phyloP scores from a whole-genome alignment of 2,329 filamentous ascomycete species.

The Xenosphaeropsis pyriputrescens region DNA sequence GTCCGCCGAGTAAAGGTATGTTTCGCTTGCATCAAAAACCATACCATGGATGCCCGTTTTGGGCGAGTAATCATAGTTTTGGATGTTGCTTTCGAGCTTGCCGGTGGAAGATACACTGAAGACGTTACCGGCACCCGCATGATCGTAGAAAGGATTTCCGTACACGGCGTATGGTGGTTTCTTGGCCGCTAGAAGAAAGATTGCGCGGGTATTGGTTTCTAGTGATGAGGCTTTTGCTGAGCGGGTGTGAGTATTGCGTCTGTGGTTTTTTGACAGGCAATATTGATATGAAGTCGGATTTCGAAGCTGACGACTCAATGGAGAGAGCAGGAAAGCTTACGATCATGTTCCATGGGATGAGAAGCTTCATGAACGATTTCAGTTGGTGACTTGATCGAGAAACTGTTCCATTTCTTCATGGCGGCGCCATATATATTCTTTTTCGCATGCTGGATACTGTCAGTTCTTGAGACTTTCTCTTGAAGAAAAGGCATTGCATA shows the following conservation, averaged over 20 bases:
- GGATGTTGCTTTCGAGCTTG: constrained; percentile 45
- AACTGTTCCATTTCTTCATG: constrained; percentile 90
- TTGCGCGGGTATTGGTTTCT: constrained; percentile 72
- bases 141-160: constrained; percentile 80
- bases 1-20: constrained; percentile 67
- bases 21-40: constrained; percentile 63
- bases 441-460: constrained; percentile 46
- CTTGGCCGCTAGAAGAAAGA: constrained; percentile 71
- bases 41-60: constrained; percentile 67
- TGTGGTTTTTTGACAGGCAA: too few relatives aligned
- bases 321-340: constrained; percentile 28
- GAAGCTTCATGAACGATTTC: constrained; percentile 64
- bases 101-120: constrained; percentile 46
- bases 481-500: constrained; percentile 26
- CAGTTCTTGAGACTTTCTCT: constrained; percentile 7
- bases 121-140: constrained; percentile 70
- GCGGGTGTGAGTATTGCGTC: constrained; percentile 2
- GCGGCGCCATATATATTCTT: constrained; percentile 80
- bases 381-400: constrained; percentile 58
- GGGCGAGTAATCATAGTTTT: constrained; percentile 59
- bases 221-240: constrained; percentile 47
- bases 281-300: not conserved
- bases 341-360: constrained; percentile 61
- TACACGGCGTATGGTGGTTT: constrained; percentile 72
- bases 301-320: not conserved